Evolutionary conservation across 208 protist genomes (phyloP).

Genomic region (Crithidia expoeki): DNA sequence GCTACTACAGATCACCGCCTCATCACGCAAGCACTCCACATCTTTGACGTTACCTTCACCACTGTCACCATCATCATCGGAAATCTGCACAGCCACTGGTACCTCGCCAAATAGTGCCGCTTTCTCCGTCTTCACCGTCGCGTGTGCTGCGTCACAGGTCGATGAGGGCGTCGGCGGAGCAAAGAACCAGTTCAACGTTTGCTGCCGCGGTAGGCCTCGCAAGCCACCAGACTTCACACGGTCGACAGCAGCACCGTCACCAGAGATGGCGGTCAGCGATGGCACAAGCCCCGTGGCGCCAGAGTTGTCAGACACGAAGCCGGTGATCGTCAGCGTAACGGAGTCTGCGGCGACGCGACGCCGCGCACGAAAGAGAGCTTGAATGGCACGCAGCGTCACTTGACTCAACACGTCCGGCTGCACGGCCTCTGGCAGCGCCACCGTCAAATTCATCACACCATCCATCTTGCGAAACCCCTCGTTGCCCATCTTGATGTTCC

Average conservation of each 20-base stretch:
- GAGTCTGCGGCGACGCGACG: conserved; percentile 19
- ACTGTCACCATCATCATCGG: background rate
- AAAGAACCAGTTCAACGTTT: conserved; percentile 25
- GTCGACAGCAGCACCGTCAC: too few relatives aligned
- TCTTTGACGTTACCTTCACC: background rate
- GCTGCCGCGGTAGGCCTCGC: conserved; percentile 8
- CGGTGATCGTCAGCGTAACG: conserved; percentile 39
- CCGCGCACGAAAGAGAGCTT: background rate
- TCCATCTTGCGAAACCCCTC: conserved; percentile 39
- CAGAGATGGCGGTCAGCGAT: background rate
- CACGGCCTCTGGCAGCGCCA: conserved; percentile 49
- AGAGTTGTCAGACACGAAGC: conserved; percentile 24
- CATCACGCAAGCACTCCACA: too few relatives aligned
- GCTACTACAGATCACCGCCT: too few relatives aligned
- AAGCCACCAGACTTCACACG: too few relatives aligned
- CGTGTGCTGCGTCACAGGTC: background rate
- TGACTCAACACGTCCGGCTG: conserved; percentile 27
- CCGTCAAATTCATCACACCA: conserved; percentile 44
- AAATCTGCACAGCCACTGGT: background rate
- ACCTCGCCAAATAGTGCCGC: background rate
- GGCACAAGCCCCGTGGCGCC: background rate
- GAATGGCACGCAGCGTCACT: conserved; percentile 27
- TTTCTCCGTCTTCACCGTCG: background rate
- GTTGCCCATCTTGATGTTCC: conserved; percentile 67
- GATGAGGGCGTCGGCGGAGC: background rate